Evolutionary conservation across 1,139 yeast genomes (phyloP), one percentile per base, ranked within the genome.

Genomic region (Wickerhamiella pararugosa): DNA sequence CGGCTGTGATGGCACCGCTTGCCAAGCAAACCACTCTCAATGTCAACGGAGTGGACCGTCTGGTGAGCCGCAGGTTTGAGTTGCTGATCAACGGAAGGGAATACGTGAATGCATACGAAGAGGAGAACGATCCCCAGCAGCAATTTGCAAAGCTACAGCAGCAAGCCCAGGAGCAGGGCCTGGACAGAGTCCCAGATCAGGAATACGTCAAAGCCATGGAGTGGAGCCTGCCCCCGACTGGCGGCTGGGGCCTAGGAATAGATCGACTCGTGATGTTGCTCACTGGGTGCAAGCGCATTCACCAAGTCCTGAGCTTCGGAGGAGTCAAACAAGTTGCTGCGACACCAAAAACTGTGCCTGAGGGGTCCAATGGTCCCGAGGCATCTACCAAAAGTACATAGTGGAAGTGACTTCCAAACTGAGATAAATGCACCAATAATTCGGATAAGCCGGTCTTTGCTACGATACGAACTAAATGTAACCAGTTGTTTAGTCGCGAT

Each of bases 241-340:
- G 95, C 1, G 99, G 99, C 0, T 83, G 95, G 84, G 99, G 98
- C 0, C 65, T 93, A 49, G 99, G 99, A 0, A 69, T 92, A 25
- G 99, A 92, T 56, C 61, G 99, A 42, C 62, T 90, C 32, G 77
- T 79, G 37, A 86, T 90, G 97, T 61, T 83, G 26, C 64, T 87
- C 40, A 70, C 79, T 5, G 77, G 73, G 0, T 63, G 70, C 27
- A 65, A 65, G 7, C 64, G 94, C 27, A 86, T 92, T 25, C 94
- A 81, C 45, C 74, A 76, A 26, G 95, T 87, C 1, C 61, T 90
- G 34, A 66, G 84, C 0, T 90, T 90, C 63, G 98, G 98, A 0
- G 76, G 75, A 38, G 59, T 90, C 2, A 27, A 29, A 25, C 35
- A 32, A 15, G 39, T 29, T 3, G 39, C 8, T 1, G 34, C 11